Base-by-base conservation (phyloP, 768 basidiomycete genomes). In the Ramaria sp. region DNA sequence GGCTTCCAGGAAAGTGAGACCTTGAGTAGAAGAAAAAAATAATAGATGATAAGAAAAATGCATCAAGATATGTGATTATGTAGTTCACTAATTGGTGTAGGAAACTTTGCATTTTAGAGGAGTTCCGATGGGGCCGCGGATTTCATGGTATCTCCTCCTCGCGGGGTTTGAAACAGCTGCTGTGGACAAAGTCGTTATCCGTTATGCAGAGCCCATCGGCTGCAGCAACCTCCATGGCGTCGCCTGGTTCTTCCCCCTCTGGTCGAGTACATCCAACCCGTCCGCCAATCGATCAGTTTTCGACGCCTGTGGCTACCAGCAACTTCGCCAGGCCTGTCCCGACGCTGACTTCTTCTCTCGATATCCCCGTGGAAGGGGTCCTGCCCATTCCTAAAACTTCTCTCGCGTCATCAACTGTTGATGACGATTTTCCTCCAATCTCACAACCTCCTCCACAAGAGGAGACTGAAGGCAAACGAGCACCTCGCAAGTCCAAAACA, bases 401-500 rank as follows among this genome's bases (percentile, higher is more conserved):
- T 48, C 71, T 54, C 7, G 8, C 43, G 1, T 25, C 25, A 22
- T 22, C 52, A 10, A 44, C 44, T 5, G n/a, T 28, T 24, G 41
- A 32, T 27, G 52, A 44, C 13, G 42, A 54, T 5, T 54, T 45
- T 10, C 41, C 30, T n/a, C 28, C 51, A 27, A 16, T 50, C 10
- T 30, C 49, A 20, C 39, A n/a, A 41, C 45, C 5, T 7, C 16
- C 45, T 25, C 34, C 48, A 30, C 18, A 34, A n/a, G 38, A 37
- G n/a, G 48, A 51, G 18, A 32, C 55, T 2, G 49, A 51, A 50
- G 47, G 56, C 34, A 78, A 76, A 68, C 78, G 88, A 56, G 86
- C 88, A 36, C 88, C 88, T 50, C 83, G 89, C 67, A 90, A 90
- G 76, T 90, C 88, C 61, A 92, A 92, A 77, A 88, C 83, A 38